Conservation (phyloP, 73 alveolate genomes). For the Paramecium caudatum region DNA sequence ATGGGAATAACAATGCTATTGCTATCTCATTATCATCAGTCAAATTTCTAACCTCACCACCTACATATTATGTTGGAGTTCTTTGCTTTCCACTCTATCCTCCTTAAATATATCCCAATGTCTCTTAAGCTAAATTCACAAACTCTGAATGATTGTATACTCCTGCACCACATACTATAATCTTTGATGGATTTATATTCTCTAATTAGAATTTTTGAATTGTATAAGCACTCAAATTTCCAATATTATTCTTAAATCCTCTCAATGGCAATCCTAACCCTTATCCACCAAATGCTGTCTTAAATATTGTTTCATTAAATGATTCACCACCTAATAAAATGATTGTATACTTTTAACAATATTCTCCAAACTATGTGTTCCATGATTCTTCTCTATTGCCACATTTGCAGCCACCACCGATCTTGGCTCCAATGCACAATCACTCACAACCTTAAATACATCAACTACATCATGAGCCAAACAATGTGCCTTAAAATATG, state of each 20-base stretch:
- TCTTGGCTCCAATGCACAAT: slow-evolving; percentile 85
- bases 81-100: slow-evolving; percentile 47
- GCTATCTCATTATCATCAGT: slow-evolving; percentile 75
- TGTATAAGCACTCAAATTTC: slow-evolving; percentile 73
- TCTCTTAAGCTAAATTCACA: slow-evolving; percentile 68
- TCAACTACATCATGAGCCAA: slow-evolving; percentile 87
- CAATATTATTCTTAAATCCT: slow-evolving; percentile 71
- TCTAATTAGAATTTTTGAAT: slow-evolving; percentile 69
- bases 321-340: slow-evolving; percentile 69
- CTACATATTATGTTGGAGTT: slow-evolving; percentile 72
- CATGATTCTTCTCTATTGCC: slow-evolving; percentile 72
- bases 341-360: neutral
- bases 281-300: slow-evolving; percentile 74
- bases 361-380: slow-evolving; percentile 70
- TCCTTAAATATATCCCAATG: slow-evolving; percentile 61
- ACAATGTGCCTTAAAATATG: slow-evolving; percentile 87
- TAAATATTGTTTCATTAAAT: slow-evolving; percentile 73
- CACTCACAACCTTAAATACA: slow-evolving; percentile 85
- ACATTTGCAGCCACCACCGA: slow-evolving; percentile 75
- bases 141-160: slow-evolving; percentile 72
- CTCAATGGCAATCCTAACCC: slow-evolving; percentile 77
- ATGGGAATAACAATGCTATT: slow-evolving; percentile 75
- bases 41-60: slow-evolving; percentile 78
- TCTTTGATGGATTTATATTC: slow-evolving; percentile 72
- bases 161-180: slow-evolving; percentile 74